These are phyloP conservation scores for Phoenix roebelenii DNA, from an alignment of 176 grass and related monocot genomes.

Conservation along the genomic window DNA sequence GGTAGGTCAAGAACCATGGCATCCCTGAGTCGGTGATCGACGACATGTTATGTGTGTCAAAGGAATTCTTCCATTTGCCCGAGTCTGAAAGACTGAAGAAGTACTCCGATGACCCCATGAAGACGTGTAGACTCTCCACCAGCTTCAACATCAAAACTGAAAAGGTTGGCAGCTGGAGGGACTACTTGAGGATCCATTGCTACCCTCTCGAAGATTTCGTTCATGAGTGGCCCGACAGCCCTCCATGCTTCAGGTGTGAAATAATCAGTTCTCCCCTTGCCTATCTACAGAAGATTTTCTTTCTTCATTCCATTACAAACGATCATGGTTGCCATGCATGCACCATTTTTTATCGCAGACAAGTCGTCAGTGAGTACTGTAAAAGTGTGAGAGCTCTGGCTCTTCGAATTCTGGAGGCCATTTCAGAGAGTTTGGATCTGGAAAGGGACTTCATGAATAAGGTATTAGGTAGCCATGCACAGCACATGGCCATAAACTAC, in stretches of 20 bases:
- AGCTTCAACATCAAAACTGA: slow-evolving; percentile 93
- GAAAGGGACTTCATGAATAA: slow-evolving; percentile 60
- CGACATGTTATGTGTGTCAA: slow-evolving; percentile 53
- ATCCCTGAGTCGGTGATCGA: slow-evolving; percentile 41
- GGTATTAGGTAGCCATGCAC: slow-evolving; percentile 65
- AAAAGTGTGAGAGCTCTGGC: slow-evolving; percentile 50
- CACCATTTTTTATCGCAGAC: slow-evolving; percentile 16
- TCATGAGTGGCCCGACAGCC: slow-evolving; percentile 76
- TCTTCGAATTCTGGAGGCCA: slow-evolving; percentile 51
- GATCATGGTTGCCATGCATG: too few relatives aligned
- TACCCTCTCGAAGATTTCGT: slow-evolving; percentile 64
- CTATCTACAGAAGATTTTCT: too few relatives aligned
- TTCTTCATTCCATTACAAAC: too few relatives aligned
- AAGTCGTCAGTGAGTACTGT: slow-evolving; percentile 62
- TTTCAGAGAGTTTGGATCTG: slow-evolving; percentile 63
- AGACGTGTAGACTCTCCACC: slow-evolving; percentile 65
- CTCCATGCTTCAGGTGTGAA: slow-evolving; percentile 49
- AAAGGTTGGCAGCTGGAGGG: slow-evolving; percentile 80
- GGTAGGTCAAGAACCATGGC: slow-evolving; percentile 66
- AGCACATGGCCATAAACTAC: slow-evolving; percentile 97
- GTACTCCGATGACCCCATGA: slow-evolving; percentile 83
- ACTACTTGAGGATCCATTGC: slow-evolving; percentile 84
- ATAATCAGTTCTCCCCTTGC: too few relatives aligned
- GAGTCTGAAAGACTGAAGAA: slow-evolving; percentile 81
- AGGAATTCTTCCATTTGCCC: slow-evolving; percentile 90